phyloP scores from a whole-genome alignment of 1,139 yeast species.

The Sugiyamaella xylanicola region DNA sequence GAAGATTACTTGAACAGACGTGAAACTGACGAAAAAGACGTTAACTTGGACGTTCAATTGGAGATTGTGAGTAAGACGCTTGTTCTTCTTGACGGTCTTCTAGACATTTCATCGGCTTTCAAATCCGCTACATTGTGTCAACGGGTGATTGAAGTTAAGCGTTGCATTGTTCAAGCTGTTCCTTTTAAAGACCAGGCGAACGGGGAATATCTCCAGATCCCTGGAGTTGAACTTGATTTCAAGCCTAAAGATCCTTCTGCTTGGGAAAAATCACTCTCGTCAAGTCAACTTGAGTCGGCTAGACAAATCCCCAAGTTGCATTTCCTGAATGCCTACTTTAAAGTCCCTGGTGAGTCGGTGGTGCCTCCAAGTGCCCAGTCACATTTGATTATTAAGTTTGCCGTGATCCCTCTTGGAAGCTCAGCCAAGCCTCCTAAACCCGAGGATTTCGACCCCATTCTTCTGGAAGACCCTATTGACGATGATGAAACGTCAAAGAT shows the following conservation, averaged over 20 bases:
- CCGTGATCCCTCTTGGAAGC: constrained; percentile 67
- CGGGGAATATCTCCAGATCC: constrained; percentile 78
- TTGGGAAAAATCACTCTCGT: constrained; percentile 3
- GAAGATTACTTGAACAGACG: constrained; percentile 58
- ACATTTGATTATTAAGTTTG: constrained; percentile 72
- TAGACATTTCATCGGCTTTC: constrained; percentile 80
- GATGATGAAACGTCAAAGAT: constrained; percentile 61
- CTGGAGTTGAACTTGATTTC: constrained; percentile 52
- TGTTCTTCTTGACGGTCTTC: constrained; percentile 65
- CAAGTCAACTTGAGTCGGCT: constrained; percentile 24
- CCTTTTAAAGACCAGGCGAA: constrained; percentile 52
- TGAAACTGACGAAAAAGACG: constrained; percentile 30
- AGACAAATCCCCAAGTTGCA: constrained; percentile 58
- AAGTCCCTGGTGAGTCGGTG: constrained; percentile 82
- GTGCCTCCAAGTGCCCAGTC: constrained; percentile 77
- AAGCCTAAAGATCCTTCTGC: constrained; percentile 18
- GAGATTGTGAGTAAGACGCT: constrained; percentile 67
- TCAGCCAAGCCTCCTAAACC: constrained; percentile 40
- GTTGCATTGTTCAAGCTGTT: constrained; percentile 78
- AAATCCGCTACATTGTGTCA: constrained; percentile 68
- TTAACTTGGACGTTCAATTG: constrained; percentile 48
- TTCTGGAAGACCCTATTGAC: constrained; percentile 46
- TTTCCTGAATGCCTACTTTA: constrained; percentile 69
- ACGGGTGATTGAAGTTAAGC: constrained; percentile 66
- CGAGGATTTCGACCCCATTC: constrained; percentile 39